Evolutionary conservation across 768 basidiomycete genomes (phyloP), one percentile per base, ranked within the genome.

Genomic region (Gloeostereum incarnatum): DNA sequence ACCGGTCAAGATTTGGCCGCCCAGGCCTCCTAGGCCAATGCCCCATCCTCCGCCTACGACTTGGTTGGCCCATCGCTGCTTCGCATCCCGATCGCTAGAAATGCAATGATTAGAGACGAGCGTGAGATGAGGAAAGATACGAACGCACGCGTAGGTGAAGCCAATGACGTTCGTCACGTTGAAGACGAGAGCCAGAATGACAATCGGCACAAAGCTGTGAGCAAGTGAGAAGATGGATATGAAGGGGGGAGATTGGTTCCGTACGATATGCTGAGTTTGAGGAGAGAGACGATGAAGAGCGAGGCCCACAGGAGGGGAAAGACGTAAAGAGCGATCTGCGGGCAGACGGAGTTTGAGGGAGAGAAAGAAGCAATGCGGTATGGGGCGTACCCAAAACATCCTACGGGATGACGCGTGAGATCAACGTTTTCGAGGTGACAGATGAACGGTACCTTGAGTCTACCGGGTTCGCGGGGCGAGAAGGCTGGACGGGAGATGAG

Each of bases 141-240:
- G 40, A 16, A 67, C 81, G 52, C 57, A 88, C 88, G 85, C 88
- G 53, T 90, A 98, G 35, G 92, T 96, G 65, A 97, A 98, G 8
- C 94, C 94, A 37, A 97, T 67, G n/a, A 82, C 87, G 48, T 97
- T 98, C 6, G 89, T 91, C 36, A 91, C 53, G 57, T 99, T 98
- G 74, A 99, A 98, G 25, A 98, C 85, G 34, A 98, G 69, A 1
- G 96, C 96, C 24, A 99, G 78, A 27, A 81, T 58, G 38, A 98
- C 92, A 48, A 98, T 97, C 6, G 96, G 96, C 44, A 98, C 67
- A 60, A 93, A 98, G 6, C 92, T 96, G 52, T 9, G 29, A 31
- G 26, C 40, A n/a, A 44, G 35, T 17, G 23, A 38, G 20, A 22
- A 45, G 44, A 36, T 10, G 19, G 20, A 25, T 38, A 45, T 38